A percentile compares a stretch with the other conserved stretches of the same genome.
These are phyloP conservation scores for Drechslera avenae DNA, from an alignment of 2,329 filamentous ascomycete species.

Conservation along the genomic window DNA sequence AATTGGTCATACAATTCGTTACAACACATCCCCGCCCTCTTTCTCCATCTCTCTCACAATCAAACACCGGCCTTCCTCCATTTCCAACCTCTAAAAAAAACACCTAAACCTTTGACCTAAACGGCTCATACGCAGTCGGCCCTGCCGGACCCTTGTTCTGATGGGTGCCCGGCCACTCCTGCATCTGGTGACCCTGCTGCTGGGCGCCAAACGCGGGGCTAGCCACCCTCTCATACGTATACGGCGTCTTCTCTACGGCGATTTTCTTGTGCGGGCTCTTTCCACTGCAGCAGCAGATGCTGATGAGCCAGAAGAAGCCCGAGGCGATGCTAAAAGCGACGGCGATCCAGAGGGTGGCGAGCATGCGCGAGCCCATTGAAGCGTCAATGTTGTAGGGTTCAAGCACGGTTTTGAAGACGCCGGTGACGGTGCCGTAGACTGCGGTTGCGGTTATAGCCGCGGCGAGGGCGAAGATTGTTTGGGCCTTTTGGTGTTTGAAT, in stretches of 20 bases:
- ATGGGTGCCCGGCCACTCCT: constrained; percentile 23
- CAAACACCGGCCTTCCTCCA: no score
- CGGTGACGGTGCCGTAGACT: constrained; percentile 72
- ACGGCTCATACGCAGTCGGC: constrained; percentile 51
- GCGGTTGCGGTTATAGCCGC: constrained; percentile 76
- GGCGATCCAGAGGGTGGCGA: constrained; percentile 77
- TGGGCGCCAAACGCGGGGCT: constrained; percentile 48
- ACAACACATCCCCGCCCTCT: neutral
- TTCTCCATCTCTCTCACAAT: no score
- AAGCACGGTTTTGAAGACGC: constrained; percentile 68
- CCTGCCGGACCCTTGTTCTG: constrained; percentile 29
- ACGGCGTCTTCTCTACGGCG: constrained; percentile 64
- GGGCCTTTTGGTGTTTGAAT: constrained; percentile 43
- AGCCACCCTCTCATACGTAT: constrained; percentile 63
- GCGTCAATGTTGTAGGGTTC: constrained; percentile 73
- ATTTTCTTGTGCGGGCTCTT: constrained; percentile 55
- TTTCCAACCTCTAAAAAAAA: no score
- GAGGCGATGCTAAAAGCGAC: constrained; percentile 76
- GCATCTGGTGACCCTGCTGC: constrained; percentile 36
- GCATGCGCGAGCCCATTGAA: constrained; percentile 70
- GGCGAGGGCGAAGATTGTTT: constrained; percentile 63
- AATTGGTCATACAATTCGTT: constrained; percentile 20
- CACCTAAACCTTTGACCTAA: constrained; percentile 38
- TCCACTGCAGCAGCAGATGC: constrained; percentile 88
- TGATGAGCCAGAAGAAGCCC: constrained; percentile 88